Conservation (phyloP, 1,284 basidiomycete species). For the Neolentinus lepideus region DNA sequence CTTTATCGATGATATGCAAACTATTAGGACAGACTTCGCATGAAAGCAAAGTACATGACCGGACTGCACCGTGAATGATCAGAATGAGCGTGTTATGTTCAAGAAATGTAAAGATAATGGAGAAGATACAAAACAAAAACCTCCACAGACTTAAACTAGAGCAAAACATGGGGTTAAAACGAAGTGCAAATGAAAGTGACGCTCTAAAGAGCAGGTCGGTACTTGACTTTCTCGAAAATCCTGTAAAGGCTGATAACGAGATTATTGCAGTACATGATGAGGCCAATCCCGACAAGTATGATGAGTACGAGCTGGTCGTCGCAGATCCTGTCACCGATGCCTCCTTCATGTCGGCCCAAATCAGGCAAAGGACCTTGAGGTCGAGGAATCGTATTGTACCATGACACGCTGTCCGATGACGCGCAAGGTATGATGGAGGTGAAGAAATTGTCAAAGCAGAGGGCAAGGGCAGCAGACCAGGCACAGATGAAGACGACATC, state of each 20-base stretch:
- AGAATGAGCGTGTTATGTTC: too few relatives aligned
- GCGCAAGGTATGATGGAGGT: constrained; percentile 80
- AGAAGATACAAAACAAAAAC: neutral
- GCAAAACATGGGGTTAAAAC: neutral
- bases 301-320: constrained; percentile 69
- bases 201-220: constrained; percentile 22
- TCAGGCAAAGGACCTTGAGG: constrained; percentile 32
- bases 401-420: constrained; percentile 45
- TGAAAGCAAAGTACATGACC: too few relatives aligned
- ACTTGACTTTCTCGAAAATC: constrained; percentile 85
- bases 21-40: too few relatives aligned
- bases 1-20: too few relatives aligned
- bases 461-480: constrained; percentile 86
- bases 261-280: constrained; percentile 74
- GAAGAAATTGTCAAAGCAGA: constrained; percentile 89
- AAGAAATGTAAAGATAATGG: neutral
- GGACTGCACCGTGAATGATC: too few relatives aligned
- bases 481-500: constrained; percentile 88
- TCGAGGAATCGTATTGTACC: constrained; percentile 62
- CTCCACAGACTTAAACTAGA: neutral
- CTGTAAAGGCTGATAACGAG: constrained; percentile 81
- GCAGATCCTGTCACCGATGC: constrained; percentile 52
- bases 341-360: constrained; percentile 33
- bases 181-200: neutral
- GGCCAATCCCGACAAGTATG: constrained; percentile 65